Percentiles rank a stretch among this genome's conserved stretches.
Conservation (phyloP, 345 rosid genomes). For the Anacardium occidentale region DNA sequence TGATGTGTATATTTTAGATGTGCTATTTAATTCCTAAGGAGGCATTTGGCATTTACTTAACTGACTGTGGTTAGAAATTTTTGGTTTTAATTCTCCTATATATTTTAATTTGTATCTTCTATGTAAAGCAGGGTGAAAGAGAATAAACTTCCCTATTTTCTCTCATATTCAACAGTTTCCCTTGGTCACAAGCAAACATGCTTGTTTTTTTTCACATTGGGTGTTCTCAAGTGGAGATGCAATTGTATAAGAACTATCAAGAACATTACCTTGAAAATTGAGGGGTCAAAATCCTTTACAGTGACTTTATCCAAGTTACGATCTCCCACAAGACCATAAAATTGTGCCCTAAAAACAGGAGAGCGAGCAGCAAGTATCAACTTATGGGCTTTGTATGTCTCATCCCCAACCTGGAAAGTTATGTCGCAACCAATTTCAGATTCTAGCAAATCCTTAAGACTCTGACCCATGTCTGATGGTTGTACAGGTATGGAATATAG, state of each 20-base stretch:
- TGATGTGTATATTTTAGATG: no score
- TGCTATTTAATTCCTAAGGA: no score
- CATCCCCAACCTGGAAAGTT: slow-evolving; percentile 70
- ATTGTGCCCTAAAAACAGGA: slow-evolving; percentile 89
- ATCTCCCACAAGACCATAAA: slow-evolving; percentile 85
- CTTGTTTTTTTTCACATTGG: background rate
- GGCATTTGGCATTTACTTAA: no score
- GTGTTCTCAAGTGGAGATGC: slow-evolving; percentile 8
- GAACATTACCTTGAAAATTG: slow-evolving; percentile 75
- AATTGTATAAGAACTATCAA: background rate
- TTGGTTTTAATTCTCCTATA: no score
- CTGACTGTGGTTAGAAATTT: no score
- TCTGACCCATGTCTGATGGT: slow-evolving; percentile 74
- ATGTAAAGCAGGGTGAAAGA: no score
- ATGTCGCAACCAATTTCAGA: slow-evolving; percentile 77
- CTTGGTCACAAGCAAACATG: background rate
- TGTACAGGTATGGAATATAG: slow-evolving; percentile 54
- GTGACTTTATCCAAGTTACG: slow-evolving; percentile 47
- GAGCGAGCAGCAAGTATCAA: slow-evolving; percentile 91
- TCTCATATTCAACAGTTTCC: no score
- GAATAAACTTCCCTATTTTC: no score
- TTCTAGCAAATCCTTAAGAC: slow-evolving; percentile 65
- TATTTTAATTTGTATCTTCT: no score
- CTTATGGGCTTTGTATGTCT: slow-evolving; percentile 78
- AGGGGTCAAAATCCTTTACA: slow-evolving; percentile 74